Evolutionary conservation across 768 basidiomycete genomes (phyloP).

Genomic region (Hypholoma sublateritium): DNA sequence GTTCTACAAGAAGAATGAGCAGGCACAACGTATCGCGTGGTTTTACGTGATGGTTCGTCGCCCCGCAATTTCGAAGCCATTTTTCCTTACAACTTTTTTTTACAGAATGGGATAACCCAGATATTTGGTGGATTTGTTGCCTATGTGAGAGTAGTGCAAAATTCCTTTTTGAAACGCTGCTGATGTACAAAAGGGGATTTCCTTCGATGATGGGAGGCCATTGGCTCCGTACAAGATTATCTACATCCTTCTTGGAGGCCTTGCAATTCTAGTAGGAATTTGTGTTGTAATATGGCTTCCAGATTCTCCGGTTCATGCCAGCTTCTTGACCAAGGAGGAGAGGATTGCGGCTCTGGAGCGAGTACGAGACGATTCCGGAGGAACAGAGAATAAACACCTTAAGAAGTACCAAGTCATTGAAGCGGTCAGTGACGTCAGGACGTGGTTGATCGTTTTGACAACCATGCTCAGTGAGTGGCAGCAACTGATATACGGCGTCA

Average conservation of each 20-base stretch:
- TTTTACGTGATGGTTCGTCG: constrained; percentile 64
- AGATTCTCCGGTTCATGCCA: constrained; percentile 63
- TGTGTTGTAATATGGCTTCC: constrained; percentile 60
- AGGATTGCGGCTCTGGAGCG: constrained; percentile 63
- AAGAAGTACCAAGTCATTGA: constrained; percentile 61
- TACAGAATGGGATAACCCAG: constrained; percentile 57
- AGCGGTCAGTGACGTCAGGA: constrained; percentile 54
- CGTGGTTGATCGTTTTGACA: constrained; percentile 62
- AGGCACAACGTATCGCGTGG: constrained; percentile 61
- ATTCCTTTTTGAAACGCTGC: not conserved
- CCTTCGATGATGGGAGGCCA: constrained; percentile 46
- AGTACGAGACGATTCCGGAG: constrained; percentile 66
- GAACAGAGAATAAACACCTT: constrained; percentile 57
- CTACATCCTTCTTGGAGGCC: constrained; percentile 56
- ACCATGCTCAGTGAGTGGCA: constrained; percentile 52
- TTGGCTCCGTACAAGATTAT: constrained; percentile 63
- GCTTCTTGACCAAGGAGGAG: constrained; percentile 55
- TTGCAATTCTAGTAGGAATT: constrained; percentile 59
- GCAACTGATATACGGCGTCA: not conserved
- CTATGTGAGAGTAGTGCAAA: constrained; percentile 39
- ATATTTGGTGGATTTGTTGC: constrained; percentile 66
- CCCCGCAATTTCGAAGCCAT: not conserved
- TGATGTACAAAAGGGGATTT: constrained; percentile 44
- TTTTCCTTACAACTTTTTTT: not conserved
- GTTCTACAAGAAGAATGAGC: constrained; percentile 71